Evolutionary conservation across 106 monocot genomes (phyloP), one percentile per base, ranked within the genome.

Genomic region (Dioscorea alata): DNA sequence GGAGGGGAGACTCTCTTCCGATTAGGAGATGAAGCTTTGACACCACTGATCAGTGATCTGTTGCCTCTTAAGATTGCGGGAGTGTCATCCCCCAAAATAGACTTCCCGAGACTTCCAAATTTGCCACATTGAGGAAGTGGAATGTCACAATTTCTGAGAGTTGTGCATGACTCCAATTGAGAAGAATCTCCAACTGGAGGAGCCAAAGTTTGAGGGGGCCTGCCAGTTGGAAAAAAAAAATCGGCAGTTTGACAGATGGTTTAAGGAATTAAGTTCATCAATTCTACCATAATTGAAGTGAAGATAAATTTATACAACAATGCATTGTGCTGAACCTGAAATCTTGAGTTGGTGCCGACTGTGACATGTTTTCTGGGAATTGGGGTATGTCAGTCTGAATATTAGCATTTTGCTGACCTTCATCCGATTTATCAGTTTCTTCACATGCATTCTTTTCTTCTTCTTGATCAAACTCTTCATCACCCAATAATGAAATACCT

Each of bases 381-480:
- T 74, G 56, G 15, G 50, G 22, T 50, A 76, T 80, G 24, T 71
- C 66, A 12, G 69, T 82, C 18, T 76, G 79, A 28, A 73, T 63
- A 59, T 49, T 62, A 9, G 68, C 77, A 69, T 78, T 79, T 25
- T 82, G 73, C 75, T 73, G 73, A 52, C 35, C 71, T 20, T 79
- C 79, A 49, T 78, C 81, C 14, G 12, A 64, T 5, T 67, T 71
- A 33, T 81, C 84, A 23, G 64, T 68, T 73, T 81, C 81, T 57
- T 75, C 82, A 66, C 48, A 69, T 50, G 13, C 67, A 61, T 77
- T 76, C 32, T 50, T 59, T 23, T 78, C 81, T 75, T 81, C 83
- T 35, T 79, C 89, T 28, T 69, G 77, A 49, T 74, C 80, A 60
- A 51, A 73, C 76, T 96, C 89, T 24, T 79, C 85, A 65, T 15